These are phyloP conservation scores for Eucalyptus marginata DNA, from an alignment of 345 rosid species.

Conservation along the genomic window DNA sequence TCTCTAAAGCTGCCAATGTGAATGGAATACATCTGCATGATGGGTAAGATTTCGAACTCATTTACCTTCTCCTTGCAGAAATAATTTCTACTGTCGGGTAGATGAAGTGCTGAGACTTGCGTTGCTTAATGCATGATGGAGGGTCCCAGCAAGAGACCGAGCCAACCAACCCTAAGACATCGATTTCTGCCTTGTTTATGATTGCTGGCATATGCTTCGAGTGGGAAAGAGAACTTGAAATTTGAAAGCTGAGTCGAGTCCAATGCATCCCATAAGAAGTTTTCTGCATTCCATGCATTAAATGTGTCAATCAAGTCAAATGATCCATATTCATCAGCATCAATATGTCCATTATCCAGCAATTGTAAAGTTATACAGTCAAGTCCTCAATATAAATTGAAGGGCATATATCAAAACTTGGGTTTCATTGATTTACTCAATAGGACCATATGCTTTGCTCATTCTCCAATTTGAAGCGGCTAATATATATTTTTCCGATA, in stretches of 20 bases:
- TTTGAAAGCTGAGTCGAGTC: too few species aligned
- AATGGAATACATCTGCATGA: not conserved
- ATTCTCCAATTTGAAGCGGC: not conserved
- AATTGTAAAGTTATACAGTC: not conserved
- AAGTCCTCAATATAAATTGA: not conserved
- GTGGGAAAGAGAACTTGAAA: not conserved
- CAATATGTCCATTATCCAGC: not conserved
- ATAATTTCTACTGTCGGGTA: not conserved
- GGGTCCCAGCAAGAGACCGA: not conserved
- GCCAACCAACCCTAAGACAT: not conserved
- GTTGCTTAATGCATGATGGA: not conserved
- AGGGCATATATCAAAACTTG: too few species aligned
- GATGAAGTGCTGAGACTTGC: not conserved
- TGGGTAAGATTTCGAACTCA: not conserved
- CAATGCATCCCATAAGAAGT: too few species aligned
- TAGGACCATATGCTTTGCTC: not conserved
- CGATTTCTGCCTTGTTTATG: too few species aligned
- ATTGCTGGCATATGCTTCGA: too few species aligned
- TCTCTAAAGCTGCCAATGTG: not conserved
- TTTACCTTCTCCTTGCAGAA: not conserved
- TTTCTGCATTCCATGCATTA: too few species aligned
- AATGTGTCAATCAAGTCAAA: not conserved
- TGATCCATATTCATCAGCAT: not conserved
- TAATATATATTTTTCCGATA: not conserved
- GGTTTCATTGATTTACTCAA: too few species aligned